A percentile compares a stretch with the other conserved stretches of the same genome.
Evolutionary conservation across 2,329 filamentous ascomycete genomes (phyloP).

Genomic region (Exophiala aquamarina): DNA sequence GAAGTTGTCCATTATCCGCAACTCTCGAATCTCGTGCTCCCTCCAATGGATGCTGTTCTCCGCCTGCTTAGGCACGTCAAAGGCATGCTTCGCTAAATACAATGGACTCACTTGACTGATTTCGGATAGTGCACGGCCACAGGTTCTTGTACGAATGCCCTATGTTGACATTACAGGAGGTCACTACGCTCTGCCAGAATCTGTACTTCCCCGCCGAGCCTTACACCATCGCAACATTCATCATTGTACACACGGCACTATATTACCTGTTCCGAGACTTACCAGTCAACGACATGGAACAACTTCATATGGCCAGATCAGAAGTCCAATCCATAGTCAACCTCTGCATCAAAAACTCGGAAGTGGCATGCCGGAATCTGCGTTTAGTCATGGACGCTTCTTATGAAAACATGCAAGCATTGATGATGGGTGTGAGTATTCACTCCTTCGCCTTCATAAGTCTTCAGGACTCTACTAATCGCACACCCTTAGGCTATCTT

Average conservation of each 20-base stretch:
- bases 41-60: constrained; percentile 15
- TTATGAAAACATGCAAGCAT: constrained; percentile 57
- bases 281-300: constrained; percentile 14
- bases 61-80: constrained; percentile 13
- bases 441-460: neutral
- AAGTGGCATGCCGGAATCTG: constrained; percentile 47
- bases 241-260: constrained; percentile 40
- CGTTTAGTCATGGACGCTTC: constrained; percentile 58
- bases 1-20: constrained; percentile 12
- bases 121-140: constrained; percentile 8
- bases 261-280: constrained; percentile 36
- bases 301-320: constrained; percentile 25
- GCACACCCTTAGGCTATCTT: constrained; percentile 53
- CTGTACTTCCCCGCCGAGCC: constrained; percentile 46
- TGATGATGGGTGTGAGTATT: constrained; percentile 56
- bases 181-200: constrained; percentile 41
- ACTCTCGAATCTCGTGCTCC: constrained; percentile 11
- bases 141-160: constrained; percentile 23
- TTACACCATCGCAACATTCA: constrained; percentile 41
- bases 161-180: constrained; percentile 32
- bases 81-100: constrained; percentile 1
- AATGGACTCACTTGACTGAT: neutral
- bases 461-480: neutral
- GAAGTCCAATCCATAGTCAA: constrained; percentile 34
- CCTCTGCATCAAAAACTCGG: constrained; percentile 45